phyloP scores from a whole-genome alignment of 495 filamentous ascomycete species.

The Neurospora sublineolata region DNA sequence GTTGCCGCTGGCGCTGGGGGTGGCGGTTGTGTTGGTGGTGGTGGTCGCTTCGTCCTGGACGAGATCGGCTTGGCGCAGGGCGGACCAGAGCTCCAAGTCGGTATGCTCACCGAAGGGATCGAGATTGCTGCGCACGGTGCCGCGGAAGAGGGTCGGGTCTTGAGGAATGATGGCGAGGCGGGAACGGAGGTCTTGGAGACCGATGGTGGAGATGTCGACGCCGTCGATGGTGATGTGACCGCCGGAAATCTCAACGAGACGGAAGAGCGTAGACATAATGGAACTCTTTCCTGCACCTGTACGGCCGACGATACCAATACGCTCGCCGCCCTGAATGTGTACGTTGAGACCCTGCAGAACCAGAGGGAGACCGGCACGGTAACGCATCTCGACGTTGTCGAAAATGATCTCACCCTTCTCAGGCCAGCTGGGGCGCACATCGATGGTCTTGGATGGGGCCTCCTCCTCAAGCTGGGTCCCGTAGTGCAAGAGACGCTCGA shows the following conservation, averaged over 20 bases:
- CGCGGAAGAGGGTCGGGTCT: conserved; percentile 88
- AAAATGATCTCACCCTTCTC: conserved; percentile 78
- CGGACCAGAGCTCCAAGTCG: conserved; percentile 80
- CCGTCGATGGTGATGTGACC: conserved; percentile 86
- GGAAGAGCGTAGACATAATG: conserved; percentile 90
- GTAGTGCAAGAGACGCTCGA: conserved; percentile 89
- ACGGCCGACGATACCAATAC: conserved; percentile 86
- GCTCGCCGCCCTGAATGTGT: conserved; percentile 71
- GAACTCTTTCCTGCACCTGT: conserved; percentile 91
- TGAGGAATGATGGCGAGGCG: conserved; percentile 92
- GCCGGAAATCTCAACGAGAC: conserved; percentile 70
- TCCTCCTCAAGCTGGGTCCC: conserved; percentile 80
- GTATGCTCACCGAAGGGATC: conserved; percentile 85
- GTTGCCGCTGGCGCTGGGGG: conserved; percentile 4
- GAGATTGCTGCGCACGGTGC: conserved; percentile 81
- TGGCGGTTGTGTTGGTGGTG: conserved; percentile 9
- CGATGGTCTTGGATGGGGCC: conserved; percentile 60
- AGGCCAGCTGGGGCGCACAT: conserved; percentile 66
- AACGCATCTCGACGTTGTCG: conserved; percentile 80
- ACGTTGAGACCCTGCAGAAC: conserved; percentile 71
- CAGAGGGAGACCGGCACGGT: conserved; percentile 68
- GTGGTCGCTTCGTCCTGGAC: conserved; percentile 39
- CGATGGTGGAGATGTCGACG: conserved; percentile 74
- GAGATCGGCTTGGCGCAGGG: conserved; percentile 70
- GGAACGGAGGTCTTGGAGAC: conserved; percentile 75